Conservation (phyloP, 495 filamentous ascomycete species). For the Parathielavia hyrcaniae region DNA sequence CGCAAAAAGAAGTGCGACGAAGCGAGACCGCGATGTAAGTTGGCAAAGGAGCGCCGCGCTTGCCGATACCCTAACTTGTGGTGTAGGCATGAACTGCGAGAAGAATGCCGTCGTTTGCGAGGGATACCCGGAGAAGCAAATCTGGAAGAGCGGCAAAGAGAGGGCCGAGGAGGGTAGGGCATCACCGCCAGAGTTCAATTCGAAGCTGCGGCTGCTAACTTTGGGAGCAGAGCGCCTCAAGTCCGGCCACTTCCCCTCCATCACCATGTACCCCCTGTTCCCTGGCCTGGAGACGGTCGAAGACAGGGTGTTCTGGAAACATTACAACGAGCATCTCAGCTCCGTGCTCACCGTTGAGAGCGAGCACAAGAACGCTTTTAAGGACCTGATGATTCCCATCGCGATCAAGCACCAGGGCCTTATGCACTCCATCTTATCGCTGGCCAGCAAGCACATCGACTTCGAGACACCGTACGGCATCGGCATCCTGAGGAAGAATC, state of each 20-base stretch:
- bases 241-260: slow-evolving; percentile 45
- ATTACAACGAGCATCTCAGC: slow-evolving; percentile 77
- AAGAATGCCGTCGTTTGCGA: slow-evolving; percentile 92
- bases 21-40: slow-evolving; percentile 77
- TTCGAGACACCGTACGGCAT: slow-evolving; percentile 46
- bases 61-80: slow-evolving; percentile 21
- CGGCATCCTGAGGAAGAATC: slow-evolving; percentile 42
- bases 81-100: slow-evolving; percentile 75
- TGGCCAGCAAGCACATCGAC: slow-evolving; percentile 76
- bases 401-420: slow-evolving; percentile 75
- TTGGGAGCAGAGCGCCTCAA: slow-evolving; percentile 39
- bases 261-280: slow-evolving; percentile 70
- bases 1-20: slow-evolving; percentile 98
- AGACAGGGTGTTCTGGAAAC: slow-evolving; percentile 77
- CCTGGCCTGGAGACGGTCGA: slow-evolving; percentile 80
- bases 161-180: slow-evolving; percentile 63
- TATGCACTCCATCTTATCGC: slow-evolving; percentile 87
- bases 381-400: slow-evolving; percentile 80
- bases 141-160: slow-evolving; percentile 81
- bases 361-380: slow-evolving; percentile 82
- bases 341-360: slow-evolving; percentile 76
- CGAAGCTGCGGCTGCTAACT: slow-evolving; percentile 22
- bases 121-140: slow-evolving; percentile 81
- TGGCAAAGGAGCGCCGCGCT: neutral
- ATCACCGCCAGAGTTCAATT: neutral